These are phyloP conservation scores for Garcia nutans DNA, from an alignment of 345 rosid genomes.

Conservation along the genomic window DNA sequence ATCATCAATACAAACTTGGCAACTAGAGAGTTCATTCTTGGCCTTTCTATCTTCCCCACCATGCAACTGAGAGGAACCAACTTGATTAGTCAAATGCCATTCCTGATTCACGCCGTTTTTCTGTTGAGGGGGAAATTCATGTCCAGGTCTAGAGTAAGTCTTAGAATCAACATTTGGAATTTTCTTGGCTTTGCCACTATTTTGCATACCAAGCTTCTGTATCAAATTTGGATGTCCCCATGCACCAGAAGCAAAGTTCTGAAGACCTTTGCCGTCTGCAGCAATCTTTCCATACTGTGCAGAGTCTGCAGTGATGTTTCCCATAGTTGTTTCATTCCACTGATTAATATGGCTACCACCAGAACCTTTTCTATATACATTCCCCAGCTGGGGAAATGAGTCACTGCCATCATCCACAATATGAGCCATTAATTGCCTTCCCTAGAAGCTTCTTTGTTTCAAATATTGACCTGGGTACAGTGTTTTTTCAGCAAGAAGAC, in stretches of 20 bases:
- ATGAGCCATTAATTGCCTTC: background rate
- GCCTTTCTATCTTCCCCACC: background rate
- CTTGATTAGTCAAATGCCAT: background rate
- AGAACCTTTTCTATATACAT: constrained; percentile 8
- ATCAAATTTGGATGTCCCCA: constrained; percentile 13
- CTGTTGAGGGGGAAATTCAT: background rate
- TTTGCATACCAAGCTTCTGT: constrained; percentile 9
- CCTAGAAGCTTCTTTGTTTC: background rate
- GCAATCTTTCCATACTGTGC: background rate
- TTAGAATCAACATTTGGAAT: background rate
- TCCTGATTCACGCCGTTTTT: background rate
- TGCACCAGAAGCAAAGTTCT: background rate
- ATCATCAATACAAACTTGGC: background rate
- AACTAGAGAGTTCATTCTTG: background rate
- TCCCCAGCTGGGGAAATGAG: constrained; percentile 20
- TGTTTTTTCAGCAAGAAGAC: background rate
- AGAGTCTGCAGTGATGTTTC: background rate
- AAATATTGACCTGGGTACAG: no score
- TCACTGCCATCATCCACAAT: constrained; percentile 2
- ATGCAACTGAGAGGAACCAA: background rate
- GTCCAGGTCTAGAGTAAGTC: background rate
- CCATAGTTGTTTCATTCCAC: background rate
- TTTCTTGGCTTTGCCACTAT: background rate
- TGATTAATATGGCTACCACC: background rate
- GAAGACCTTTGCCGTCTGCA: constrained; percentile 1